Base-by-base conservation (phyloP, 805 yeast genomes). In the Candida nonsorbophila region DNA sequence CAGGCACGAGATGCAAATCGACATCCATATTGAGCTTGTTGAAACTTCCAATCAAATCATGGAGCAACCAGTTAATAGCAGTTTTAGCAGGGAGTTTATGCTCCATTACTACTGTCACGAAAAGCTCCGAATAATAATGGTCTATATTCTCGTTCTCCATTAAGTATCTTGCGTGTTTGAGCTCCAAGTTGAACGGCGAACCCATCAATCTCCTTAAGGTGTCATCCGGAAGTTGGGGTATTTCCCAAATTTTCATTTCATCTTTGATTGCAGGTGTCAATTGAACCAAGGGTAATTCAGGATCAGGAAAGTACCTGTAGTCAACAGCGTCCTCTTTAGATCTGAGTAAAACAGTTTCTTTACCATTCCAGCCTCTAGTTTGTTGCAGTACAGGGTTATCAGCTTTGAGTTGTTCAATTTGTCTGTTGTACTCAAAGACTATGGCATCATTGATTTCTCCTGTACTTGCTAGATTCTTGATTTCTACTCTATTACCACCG, bases 351-450 rank as follows among this genome's bases (percentile, higher is more conserved):
- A 69, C 63, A 0, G 97, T 90, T 23, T 64, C 59, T 3, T 54
- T 54, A 2, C 96, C 97, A 45, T 81, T 79, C 96, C 97, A 92
- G 12, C 95, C 92, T 47, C 97, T 69, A 0, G 98, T 92, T 46
- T 88, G 95, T 37, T 62, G 69, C 3, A 33, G 36, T 2, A 60
- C 45, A 4, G 33, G 24, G 6, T 27, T 28, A 14, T 33, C 34
- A 1, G 38, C 38, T 34, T 69, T 47, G 7, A 83, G 49, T 8
- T 67, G 55, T 0, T 49, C 36, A 6, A 75, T 59, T 50, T 92
- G 98, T 33, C 98, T 67, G 12, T 55, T 50, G 46, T 74, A 84
- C 52, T 88, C 97, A 45, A 60, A 74, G 36, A 71, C 67, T 16
- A 87, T 71, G 0, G 98, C 96, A 30, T 72, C 74, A 9, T 72